Evolutionary conservation across 306 rosid species (phyloP).

Genomic region (Lupinus albus): DNA sequence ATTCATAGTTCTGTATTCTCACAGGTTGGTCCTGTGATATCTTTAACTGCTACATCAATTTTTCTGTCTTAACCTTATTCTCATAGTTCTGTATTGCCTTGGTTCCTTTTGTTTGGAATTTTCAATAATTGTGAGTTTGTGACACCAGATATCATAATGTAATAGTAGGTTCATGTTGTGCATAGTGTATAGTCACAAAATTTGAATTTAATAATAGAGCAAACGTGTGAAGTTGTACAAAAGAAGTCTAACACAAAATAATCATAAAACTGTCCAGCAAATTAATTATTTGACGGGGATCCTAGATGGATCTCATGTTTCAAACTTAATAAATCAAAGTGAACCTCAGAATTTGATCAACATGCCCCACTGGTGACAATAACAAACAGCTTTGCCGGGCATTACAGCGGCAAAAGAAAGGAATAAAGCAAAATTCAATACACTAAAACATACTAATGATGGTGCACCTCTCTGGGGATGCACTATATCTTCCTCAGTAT

Average conservation of each 20-base stretch:
- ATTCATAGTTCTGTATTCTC: constrained; percentile 56
- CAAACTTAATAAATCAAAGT: constrained; percentile 59
- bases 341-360: constrained; percentile 58
- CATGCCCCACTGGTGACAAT: constrained; percentile 53
- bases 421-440: constrained; percentile 41
- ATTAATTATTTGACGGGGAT: constrained; percentile 60
- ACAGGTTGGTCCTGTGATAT: constrained; percentile 38
- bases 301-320: constrained; percentile 52
- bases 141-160: constrained; percentile 40
- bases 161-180: constrained; percentile 35
- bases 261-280: constrained; percentile 44
- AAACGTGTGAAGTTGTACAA: constrained; percentile 36
- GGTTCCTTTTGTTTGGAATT: constrained; percentile 38
- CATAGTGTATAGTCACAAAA: constrained; percentile 17
- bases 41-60: constrained; percentile 48
- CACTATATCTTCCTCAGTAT: constrained; percentile 47
- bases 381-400: constrained; percentile 61
- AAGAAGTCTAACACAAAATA: constrained; percentile 40
- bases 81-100: too few species aligned
- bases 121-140: constrained; percentile 49
- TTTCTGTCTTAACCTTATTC: constrained; percentile 33
- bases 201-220: constrained; percentile 22
- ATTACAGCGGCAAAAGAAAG: constrained; percentile 54
- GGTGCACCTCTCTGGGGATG: constrained; percentile 41
- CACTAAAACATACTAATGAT: constrained; percentile 53